Evolutionary conservation across 345 rosid genomes (phyloP).

Genomic region (Euphorbia tirucalli): DNA sequence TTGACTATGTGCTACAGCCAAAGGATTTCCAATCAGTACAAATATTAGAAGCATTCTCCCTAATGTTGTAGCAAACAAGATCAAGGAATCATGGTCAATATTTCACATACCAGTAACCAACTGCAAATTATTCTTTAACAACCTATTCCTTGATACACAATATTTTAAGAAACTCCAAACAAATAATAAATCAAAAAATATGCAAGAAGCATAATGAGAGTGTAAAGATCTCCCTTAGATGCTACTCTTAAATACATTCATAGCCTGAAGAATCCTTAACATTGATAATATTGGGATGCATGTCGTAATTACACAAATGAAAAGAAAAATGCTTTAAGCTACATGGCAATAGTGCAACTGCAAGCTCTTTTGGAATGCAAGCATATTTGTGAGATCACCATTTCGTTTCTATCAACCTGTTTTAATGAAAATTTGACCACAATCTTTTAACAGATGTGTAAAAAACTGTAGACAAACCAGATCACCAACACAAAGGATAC

Average conservation of each 20-base stretch:
- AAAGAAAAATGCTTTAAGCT: neutral
- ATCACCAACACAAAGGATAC: neutral
- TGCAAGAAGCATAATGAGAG: neutral
- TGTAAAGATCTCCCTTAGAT: neutral
- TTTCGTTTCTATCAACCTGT: neutral
- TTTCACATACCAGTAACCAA: neutral
- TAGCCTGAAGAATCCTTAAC: neutral
- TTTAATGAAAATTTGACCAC: neutral
- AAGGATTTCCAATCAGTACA: neutral
- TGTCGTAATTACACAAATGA: neutral
- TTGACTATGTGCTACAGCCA: neutral
- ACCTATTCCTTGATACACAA: neutral
- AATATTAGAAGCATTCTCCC: neutral
- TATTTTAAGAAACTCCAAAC: no score
- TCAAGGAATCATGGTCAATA: neutral
- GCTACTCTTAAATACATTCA: neutral
- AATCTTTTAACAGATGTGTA: neutral
- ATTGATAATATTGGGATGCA: neutral
- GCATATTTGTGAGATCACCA: neutral
- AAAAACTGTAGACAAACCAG: neutral
- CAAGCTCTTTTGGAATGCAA: neutral
- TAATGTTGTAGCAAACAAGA: neutral
- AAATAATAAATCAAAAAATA: neutral
- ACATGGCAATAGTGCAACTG: neutral
- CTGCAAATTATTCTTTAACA: neutral